Evolutionary conservation across 1,284 basidiomycete species (phyloP).

Genomic region (Sparassis latifolia): DNA sequence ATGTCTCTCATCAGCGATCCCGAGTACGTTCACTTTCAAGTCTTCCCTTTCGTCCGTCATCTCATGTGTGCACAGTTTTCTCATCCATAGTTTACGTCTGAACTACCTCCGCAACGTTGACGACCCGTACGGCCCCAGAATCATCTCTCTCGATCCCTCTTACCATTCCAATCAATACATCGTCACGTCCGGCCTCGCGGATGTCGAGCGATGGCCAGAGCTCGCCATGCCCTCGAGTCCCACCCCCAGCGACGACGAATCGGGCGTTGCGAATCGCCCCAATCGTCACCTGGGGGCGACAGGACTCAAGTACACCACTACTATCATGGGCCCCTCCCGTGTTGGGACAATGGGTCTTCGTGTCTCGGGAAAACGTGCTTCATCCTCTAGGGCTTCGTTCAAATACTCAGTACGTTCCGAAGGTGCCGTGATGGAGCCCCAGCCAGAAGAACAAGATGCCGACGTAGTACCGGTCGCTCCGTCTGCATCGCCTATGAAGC

Average conservation of each 20-base stretch:
- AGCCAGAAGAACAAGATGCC: constrained; percentile 6
- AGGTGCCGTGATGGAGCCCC: constrained; percentile 9
- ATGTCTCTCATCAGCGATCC: constrained; percentile 67
- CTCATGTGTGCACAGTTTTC: constrained; percentile 50
- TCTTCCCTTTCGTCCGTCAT: neutral
- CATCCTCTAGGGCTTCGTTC: constrained; percentile 33
- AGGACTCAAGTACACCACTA: constrained; percentile 75
- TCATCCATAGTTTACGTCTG: constrained; percentile 80
- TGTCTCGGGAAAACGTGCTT: constrained; percentile 28
- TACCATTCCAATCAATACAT: constrained; percentile 80
- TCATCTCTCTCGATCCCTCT: constrained; percentile 72
- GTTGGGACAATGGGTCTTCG: constrained; percentile 27
- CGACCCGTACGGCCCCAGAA: constrained; percentile 74
- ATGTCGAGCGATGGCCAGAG: constrained; percentile 80
- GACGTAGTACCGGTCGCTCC: neutral
- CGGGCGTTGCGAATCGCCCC: constrained; percentile 26
- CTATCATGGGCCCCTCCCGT: constrained; percentile 55
- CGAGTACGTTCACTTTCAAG: constrained; percentile 30
- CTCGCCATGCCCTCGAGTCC: constrained; percentile 64
- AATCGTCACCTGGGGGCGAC: constrained; percentile 42
- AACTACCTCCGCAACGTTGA: constrained; percentile 84
- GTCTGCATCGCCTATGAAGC: neutral
- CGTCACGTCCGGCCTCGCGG: constrained; percentile 69
- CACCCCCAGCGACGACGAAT: constrained; percentile 62
- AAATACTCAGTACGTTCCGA: constrained; percentile 25